These are phyloP conservation scores for Colletotrichum destructivum DNA, from an alignment of 2,329 filamentous ascomycete genomes.

Conservation along the genomic window DNA sequence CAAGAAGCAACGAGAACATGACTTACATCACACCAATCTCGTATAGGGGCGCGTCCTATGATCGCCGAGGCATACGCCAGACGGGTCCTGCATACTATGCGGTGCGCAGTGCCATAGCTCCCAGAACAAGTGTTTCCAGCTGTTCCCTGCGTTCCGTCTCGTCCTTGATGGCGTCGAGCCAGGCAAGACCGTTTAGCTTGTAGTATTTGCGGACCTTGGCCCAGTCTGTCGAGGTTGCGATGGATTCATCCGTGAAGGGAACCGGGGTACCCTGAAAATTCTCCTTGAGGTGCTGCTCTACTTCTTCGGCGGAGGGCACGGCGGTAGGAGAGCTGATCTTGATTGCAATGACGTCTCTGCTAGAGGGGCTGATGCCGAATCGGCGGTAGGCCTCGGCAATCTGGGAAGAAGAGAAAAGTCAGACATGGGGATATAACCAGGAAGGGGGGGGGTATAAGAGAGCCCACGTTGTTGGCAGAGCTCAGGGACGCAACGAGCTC, in stretches of 20 bases:
- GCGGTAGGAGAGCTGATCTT: conserved; percentile 76
- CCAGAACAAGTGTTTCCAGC: conserved; percentile 79
- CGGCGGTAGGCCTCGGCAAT: conserved; percentile 93
- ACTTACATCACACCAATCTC: conserved; percentile 8
- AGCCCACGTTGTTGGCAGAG: conserved; percentile 82
- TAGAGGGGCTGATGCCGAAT: conserved; percentile 84
- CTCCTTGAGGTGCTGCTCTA: conserved; percentile 72
- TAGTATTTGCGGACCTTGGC: conserved; percentile 86
- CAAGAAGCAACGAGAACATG: background rate
- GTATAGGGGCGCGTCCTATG: background rate
- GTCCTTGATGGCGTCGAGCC: conserved; percentile 63
- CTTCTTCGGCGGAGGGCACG: conserved; percentile 62
- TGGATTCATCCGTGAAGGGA: conserved; percentile 74
- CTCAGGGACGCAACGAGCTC: conserved; percentile 88
- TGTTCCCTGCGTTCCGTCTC: conserved; percentile 63
- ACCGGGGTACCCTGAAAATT: conserved; percentile 74
- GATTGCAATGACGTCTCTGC: conserved; percentile 81
- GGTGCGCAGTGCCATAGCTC: conserved; percentile 84
- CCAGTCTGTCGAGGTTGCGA: conserved; percentile 74
- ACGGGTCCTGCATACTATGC: conserved; percentile 32
- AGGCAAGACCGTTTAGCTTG: conserved; percentile 78
- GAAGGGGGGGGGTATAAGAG: background rate
- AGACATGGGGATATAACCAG: background rate
- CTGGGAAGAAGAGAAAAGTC: conserved; percentile 59
- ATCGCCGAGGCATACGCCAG: background rate